These are phyloP conservation scores for Pholiota conissans DNA, from an alignment of 768 basidiomycete species.

Conservation along the genomic window DNA sequence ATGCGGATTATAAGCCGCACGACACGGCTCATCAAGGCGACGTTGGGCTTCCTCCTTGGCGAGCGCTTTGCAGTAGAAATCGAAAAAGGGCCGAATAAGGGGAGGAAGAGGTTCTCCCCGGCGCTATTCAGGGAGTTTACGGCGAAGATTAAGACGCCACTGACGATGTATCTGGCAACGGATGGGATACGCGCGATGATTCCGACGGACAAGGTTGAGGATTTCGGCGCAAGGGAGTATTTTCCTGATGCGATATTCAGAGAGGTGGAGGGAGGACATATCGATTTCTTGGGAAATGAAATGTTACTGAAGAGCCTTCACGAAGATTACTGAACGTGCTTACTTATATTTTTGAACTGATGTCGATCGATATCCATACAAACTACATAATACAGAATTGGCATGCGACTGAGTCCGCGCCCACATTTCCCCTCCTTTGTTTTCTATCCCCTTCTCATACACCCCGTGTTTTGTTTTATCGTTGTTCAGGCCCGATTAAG, in stretches of 20 bases:
- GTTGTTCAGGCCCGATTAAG: too few relatives aligned
- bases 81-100: neutral
- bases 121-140: neutral
- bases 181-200: neutral
- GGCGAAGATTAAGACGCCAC: neutral
- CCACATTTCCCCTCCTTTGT: too few relatives aligned
- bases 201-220: neutral
- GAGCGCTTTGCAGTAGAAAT: neutral
- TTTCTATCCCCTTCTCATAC: too few relatives aligned
- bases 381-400: too few relatives aligned
- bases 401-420: too few relatives aligned
- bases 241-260: neutral
- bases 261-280: neutral
- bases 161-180: conserved; percentile 1
- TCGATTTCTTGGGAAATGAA: neutral
- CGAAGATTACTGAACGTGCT: neutral
- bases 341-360: too few relatives aligned
- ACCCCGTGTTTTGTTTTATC: too few relatives aligned
- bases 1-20: neutral
- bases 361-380: too few relatives aligned
- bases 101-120: neutral
- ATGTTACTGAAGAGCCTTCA: neutral
- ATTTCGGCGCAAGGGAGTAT: neutral
- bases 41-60: neutral
- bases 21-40: neutral